phyloP scores from a whole-genome alignment of 1,284 basidiomycete genomes.

The Ustilago nuda region DNA sequence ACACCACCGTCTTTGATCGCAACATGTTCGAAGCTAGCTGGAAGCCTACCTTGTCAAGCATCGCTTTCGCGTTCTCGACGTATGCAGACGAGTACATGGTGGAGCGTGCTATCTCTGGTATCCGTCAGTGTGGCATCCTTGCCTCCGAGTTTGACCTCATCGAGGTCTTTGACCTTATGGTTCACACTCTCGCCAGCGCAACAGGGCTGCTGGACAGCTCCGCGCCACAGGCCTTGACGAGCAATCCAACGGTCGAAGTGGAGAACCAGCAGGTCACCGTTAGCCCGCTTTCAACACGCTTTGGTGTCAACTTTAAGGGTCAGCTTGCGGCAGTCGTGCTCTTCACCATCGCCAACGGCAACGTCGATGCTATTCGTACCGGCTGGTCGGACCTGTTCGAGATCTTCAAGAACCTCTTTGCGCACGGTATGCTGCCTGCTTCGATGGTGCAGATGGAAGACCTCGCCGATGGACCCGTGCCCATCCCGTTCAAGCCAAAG shows the following conservation, averaged over 20 bases:
- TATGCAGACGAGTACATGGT: constrained; percentile 97
- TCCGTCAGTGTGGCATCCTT: constrained; percentile 93
- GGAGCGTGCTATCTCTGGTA: constrained; percentile 91
- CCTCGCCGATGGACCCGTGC: constrained; percentile 72
- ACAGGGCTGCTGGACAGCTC: constrained; percentile 59
- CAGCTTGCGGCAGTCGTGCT: constrained; percentile 96
- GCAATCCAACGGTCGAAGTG: constrained; percentile 90
- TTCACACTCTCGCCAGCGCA: constrained; percentile 77
- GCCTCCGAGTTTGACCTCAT: constrained; percentile 88
- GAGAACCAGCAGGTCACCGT: constrained; percentile 89
- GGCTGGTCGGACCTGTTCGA: constrained; percentile 94
- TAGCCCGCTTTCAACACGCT: constrained; percentile 89
- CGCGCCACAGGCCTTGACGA: constrained; percentile 72
- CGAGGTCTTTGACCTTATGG: constrained; percentile 96
- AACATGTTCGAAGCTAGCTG: constrained; percentile 93
- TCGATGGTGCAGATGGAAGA: constrained; percentile 96
- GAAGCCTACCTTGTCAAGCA: constrained; percentile 84
- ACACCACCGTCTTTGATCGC: constrained; percentile 83
- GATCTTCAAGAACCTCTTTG: constrained; percentile 95
- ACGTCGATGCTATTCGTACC: constrained; percentile 91
- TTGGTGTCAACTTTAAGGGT: constrained; percentile 94
- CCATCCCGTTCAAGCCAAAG: constrained; percentile 59
- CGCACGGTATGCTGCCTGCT: constrained; percentile 83
- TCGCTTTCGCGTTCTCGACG: constrained; percentile 79
- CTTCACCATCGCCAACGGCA: constrained; percentile 97